phyloP scores from a whole-genome alignment of 768 basidiomycete species.

The Artomyces pyxidatus region DNA sequence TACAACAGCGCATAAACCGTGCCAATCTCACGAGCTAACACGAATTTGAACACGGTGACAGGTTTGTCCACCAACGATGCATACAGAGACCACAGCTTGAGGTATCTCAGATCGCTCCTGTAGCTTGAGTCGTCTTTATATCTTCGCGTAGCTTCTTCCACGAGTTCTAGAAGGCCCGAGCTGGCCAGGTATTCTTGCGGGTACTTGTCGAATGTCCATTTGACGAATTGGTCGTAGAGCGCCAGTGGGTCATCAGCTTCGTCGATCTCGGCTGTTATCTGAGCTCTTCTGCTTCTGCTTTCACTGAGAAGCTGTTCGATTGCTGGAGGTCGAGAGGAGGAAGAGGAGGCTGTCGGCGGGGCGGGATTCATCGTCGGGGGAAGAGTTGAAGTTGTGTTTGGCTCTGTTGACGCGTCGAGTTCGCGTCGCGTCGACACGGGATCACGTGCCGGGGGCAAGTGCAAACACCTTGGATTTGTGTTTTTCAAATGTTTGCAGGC shows the following conservation, averaged over 20 bases:
- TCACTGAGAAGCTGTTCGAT: conserved; percentile 4
- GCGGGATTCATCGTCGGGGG: conserved; percentile 3
- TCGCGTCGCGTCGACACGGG: neutral
- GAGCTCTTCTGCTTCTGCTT: conserved; percentile 8
- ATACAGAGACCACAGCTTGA: conserved; percentile 88
- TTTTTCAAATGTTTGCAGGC: too few relatives aligned
- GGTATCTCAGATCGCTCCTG: conserved; percentile 80
- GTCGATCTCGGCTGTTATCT: conserved; percentile 31
- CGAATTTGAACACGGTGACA: conserved; percentile 49
- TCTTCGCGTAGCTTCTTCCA: conserved; percentile 75
- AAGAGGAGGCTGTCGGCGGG: conserved; percentile 2
- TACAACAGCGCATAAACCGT: conserved; percentile 76
- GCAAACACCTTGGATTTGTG: too few relatives aligned
- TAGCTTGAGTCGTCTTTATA: conserved; percentile 83
- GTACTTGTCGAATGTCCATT: conserved; percentile 84
- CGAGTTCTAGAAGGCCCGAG: conserved; percentile 70
- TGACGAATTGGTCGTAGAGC: conserved; percentile 77
- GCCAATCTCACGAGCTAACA: conserved; percentile 44
- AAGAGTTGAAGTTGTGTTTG: conserved; percentile 8
- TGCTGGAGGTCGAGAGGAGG: neutral
- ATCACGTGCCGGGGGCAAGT: too few relatives aligned
- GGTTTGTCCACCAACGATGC: conserved; percentile 71
- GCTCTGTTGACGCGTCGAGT: conserved; percentile 11
- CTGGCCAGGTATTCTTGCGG: conserved; percentile 52
- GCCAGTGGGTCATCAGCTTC: conserved; percentile 83